Percentiles rank a stretch among this genome's conserved stretches.
phyloP scores from a whole-genome alignment of 768 basidiomycete genomes.

The Calocybe gangraenosa region DNA sequence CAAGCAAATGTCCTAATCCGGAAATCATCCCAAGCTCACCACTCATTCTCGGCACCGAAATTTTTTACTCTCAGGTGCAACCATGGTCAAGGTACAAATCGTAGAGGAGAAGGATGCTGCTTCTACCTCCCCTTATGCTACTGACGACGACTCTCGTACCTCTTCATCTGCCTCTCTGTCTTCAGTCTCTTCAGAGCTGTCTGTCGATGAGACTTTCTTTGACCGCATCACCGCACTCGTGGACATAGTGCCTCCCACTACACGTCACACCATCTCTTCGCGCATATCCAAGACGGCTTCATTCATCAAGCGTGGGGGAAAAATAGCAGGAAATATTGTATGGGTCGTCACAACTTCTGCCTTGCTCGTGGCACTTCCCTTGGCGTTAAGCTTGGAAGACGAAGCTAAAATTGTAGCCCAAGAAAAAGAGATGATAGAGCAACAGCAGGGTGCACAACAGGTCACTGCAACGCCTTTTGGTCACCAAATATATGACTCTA shows the following conservation, averaged over 20 bases:
- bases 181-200: conserved; percentile 69
- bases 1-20: conserved; percentile 21
- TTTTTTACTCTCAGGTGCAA: conserved; percentile 19
- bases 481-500: too few species aligned
- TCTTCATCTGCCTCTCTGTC: conserved; percentile 73
- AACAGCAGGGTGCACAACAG: conserved; percentile 91
- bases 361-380: conserved; percentile 87
- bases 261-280: conserved; percentile 70
- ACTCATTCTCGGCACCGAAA: conserved; percentile 22
- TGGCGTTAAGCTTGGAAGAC: conserved; percentile 92
- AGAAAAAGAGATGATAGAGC: conserved; percentile 91
- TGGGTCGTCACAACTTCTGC: conserved; percentile 96
- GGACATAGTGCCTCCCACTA: conserved; percentile 92
- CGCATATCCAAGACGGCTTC: conserved; percentile 56
- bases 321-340: conserved; percentile 80
- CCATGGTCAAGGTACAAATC: conserved; percentile 93
- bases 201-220: conserved; percentile 75
- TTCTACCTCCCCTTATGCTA: conserved; percentile 63
- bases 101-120: conserved; percentile 75
- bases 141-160: conserved; percentile 69
- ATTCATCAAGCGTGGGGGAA: conserved; percentile 63
- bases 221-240: conserved; percentile 90
- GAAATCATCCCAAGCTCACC: conserved; percentile 13
- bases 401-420: conserved; percentile 93
- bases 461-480: conserved; percentile 37